Conservation (phyloP, 75 land plant genomes). For the Selaginella moellendorffii region DNA sequence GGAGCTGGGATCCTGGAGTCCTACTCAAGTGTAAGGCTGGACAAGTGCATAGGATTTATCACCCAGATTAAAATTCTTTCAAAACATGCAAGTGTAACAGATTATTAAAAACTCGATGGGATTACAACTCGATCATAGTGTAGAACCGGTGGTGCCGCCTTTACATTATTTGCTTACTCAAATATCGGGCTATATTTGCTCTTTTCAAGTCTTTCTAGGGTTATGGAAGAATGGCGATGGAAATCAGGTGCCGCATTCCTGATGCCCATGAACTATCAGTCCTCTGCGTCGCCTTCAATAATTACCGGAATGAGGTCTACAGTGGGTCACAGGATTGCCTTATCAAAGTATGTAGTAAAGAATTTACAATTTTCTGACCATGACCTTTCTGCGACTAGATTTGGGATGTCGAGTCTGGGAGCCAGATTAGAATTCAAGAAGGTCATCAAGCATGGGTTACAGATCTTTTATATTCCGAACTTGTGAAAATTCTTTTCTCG, state of each 20-base stretch:
- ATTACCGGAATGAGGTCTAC: conserved; percentile 22
- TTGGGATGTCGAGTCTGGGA: conserved; percentile 26
- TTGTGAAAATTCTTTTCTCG: conserved; percentile 20
- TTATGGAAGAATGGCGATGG: conserved; percentile 28
- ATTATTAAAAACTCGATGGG: too few relatives aligned
- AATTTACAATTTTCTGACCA: background rate
- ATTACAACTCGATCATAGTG: too few relatives aligned
- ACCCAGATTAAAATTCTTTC: too few relatives aligned
- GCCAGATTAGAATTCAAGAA: conserved; percentile 16
- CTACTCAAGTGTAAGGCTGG: too few relatives aligned
- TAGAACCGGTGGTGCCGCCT: too few relatives aligned
- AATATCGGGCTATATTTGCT: too few relatives aligned
- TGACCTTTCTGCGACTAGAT: conserved; percentile 8
- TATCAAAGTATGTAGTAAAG: conserved; percentile 14
- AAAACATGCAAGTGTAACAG: too few relatives aligned
- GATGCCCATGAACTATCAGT: conserved; percentile 17
- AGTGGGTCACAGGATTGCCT: conserved; percentile 18
- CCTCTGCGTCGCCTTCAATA: conserved; percentile 17
- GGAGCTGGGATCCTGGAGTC: too few relatives aligned
- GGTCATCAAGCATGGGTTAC: conserved; percentile 22
- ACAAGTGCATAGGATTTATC: too few relatives aligned
- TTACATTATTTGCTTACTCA: too few relatives aligned
- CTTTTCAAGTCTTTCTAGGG: too few relatives aligned
- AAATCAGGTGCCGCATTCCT: conserved; percentile 10
- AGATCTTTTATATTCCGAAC: conserved; percentile 16